These are phyloP conservation scores for Pseudogymnoascus sp. DNA, from an alignment of 2,329 filamentous ascomycete genomes.

Conservation along the genomic window DNA sequence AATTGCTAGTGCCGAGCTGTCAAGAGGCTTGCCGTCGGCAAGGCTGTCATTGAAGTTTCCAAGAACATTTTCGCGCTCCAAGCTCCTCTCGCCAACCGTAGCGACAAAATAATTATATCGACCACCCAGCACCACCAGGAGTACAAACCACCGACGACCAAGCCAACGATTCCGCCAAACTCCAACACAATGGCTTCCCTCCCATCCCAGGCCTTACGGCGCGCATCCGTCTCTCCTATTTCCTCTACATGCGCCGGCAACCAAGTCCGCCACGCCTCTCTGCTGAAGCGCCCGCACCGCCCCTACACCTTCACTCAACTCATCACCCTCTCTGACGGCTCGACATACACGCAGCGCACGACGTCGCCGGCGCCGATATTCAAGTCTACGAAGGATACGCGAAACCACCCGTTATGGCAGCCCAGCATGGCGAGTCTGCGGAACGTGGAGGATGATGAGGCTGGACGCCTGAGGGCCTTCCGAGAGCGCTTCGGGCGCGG, in stretches of 20 bases:
- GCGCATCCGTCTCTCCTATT: constrained; percentile 12
- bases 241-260: background rate
- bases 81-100: constrained; percentile 14
- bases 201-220: constrained; percentile 16
- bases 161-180: constrained; percentile 9
- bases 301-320: constrained; percentile 98
- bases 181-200: constrained; percentile 15
- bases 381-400: constrained; percentile 65
- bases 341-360: constrained; percentile 70
- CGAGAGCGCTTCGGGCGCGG: constrained; percentile 72
- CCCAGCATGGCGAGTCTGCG: constrained; percentile 69
- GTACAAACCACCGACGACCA: background rate
- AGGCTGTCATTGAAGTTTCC: constrained; percentile 11
- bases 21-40: background rate
- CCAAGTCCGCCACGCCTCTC: constrained; percentile 61
- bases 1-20: constrained; percentile 4
- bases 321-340: constrained; percentile 84
- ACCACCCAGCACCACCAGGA: background rate
- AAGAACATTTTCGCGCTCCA: constrained; percentile 11
- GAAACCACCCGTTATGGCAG: constrained; percentile 89
- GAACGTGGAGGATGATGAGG: constrained; percentile 92
- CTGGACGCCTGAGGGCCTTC: constrained; percentile 80
- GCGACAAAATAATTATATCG: constrained; percentile 10
- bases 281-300: constrained; percentile 77
- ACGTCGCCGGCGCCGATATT: constrained; percentile 59